Conservation (phyloP, 192 early-diverging fungal species). For the Entomortierella lignicola region DNA sequence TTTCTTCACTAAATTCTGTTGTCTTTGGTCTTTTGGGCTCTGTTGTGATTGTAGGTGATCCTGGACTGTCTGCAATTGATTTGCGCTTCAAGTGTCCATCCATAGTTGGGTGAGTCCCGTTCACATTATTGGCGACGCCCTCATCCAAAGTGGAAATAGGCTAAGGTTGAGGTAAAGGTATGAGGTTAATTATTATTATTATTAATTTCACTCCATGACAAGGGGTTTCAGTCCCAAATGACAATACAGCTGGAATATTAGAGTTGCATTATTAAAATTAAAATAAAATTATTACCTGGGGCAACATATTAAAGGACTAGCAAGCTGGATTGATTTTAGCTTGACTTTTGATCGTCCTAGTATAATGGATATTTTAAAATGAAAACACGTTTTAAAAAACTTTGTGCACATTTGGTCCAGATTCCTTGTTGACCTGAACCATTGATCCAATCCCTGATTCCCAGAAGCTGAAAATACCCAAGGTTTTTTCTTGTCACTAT, state of each 20-base stretch:
- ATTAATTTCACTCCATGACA: too few species aligned
- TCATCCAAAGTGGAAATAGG: conserved; percentile 1
- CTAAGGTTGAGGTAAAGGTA: not conserved
- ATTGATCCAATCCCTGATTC: too few species aligned
- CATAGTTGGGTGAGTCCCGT: not conserved
- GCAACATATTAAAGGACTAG: not conserved
- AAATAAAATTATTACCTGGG: not conserved
- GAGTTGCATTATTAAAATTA: not conserved
- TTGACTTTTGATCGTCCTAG: too few species aligned
- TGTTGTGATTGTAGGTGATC: conserved; percentile 14
- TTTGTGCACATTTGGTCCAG: too few species aligned
- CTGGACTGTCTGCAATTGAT: conserved; percentile 29
- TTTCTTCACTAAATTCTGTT: conserved; percentile 17
- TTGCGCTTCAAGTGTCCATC: conserved; percentile 36
- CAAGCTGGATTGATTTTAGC: not conserved
- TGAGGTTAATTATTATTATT: not conserved
- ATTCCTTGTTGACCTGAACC: too few species aligned
- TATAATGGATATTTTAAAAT: not conserved
- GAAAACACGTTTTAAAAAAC: not conserved
- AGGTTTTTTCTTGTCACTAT: too few species aligned
- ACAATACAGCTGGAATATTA: too few species aligned
- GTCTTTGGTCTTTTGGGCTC: conserved; percentile 44
- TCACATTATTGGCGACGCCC: not conserved
- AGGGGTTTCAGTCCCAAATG: too few species aligned
- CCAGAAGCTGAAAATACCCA: too few species aligned